phyloP scores from a whole-genome alignment of 2,329 filamentous ascomycete species.

The Fusarium sp. region DNA sequence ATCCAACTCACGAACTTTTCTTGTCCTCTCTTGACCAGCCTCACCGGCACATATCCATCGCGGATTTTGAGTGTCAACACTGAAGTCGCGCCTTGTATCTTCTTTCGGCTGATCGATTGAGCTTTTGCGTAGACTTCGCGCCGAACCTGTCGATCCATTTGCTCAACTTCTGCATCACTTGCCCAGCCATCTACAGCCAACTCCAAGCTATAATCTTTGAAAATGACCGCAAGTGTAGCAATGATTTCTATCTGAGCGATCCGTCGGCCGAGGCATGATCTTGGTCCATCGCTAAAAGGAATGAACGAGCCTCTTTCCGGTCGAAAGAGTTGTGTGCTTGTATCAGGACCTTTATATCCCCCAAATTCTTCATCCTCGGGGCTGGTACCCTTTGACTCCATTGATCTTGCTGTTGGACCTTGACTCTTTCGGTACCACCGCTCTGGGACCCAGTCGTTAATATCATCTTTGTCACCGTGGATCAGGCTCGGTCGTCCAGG shows the following conservation, averaged over 20 bases:
- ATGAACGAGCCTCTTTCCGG: conserved; percentile 68
- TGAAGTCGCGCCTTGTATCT: conserved; percentile 68
- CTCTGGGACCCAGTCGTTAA: conserved; percentile 77
- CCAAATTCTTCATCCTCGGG: conserved; percentile 66
- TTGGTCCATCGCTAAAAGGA: conserved; percentile 69
- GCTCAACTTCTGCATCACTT: conserved; percentile 64
- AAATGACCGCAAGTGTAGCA: conserved; percentile 66
- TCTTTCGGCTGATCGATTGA: conserved; percentile 63
- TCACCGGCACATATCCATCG: conserved; percentile 71
- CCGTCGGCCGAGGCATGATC: conserved; percentile 68
- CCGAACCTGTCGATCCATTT: conserved; percentile 61
- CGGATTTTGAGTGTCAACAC: conserved; percentile 80
- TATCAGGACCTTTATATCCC: conserved; percentile 71
- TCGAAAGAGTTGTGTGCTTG: conserved; percentile 70
- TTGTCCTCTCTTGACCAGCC: conserved; percentile 75
- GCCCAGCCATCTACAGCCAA: conserved; percentile 74
- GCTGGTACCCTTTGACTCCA: conserved; percentile 15
- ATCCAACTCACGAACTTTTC: conserved; percentile 72
- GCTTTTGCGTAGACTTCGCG: conserved; percentile 71
- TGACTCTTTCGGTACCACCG: conserved; percentile 71
- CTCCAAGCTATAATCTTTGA: conserved; percentile 74
- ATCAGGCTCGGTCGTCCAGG: conserved; percentile 64
- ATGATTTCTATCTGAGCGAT: conserved; percentile 72
- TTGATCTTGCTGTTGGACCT: conserved; percentile 40
- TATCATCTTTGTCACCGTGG: conserved; percentile 62